Base-by-base conservation (phyloP, 225 moss, liverwort and hornwort species). In the Pleurozium schreberi region DNA sequence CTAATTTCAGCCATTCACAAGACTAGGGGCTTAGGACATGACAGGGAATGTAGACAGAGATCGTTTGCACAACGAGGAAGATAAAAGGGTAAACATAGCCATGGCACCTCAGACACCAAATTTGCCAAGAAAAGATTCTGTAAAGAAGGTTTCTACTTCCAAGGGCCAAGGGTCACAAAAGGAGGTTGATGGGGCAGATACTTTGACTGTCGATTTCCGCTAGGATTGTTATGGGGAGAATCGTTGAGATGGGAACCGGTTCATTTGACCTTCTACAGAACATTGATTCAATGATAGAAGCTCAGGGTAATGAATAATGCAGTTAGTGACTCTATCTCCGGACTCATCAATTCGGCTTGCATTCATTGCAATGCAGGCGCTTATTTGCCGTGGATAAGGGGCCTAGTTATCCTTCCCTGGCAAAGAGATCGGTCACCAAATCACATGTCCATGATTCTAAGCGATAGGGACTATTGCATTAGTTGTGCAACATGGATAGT, bases 161-260 rank as follows among this genome's bases (percentile, higher is more conserved):
- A 93, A 91, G 55, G 92, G 91, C 75, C 90, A 89, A 71, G 88
- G 77, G 42, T 58, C 82, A 76, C 85, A 87, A 26, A 91, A 91
- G 88, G 90, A 80, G 69, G 85, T 90, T 50, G 91, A 88, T 74
- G 88, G 88, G 55, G 92, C 83, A 68, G 92, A 93, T 43, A 75
- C 84, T 76, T 85, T 97, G 73, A 93, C 88, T 83, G 88, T 92
- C 17, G 42, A 88, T 70, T 25, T 98, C 98, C 77, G 94, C 98
- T 11, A 95, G 97, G 50, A 97, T 98, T 85, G 98, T 97, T 6
- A 89, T 98, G 95, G 98, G 98, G 14, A 94, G 96, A 85, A 94
- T 98, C 62, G 98, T 97, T 4, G 97, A 98, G 90, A 94, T 96
- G 93, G 98, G 98, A 83, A 98, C 98, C 20, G 98, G 98, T 30